A percentile compares a stretch with the other conserved stretches of the same genome.
These are phyloP conservation scores for Brassica juncea DNA, from an alignment of 345 rosid species.

Conservation along the genomic window DNA sequence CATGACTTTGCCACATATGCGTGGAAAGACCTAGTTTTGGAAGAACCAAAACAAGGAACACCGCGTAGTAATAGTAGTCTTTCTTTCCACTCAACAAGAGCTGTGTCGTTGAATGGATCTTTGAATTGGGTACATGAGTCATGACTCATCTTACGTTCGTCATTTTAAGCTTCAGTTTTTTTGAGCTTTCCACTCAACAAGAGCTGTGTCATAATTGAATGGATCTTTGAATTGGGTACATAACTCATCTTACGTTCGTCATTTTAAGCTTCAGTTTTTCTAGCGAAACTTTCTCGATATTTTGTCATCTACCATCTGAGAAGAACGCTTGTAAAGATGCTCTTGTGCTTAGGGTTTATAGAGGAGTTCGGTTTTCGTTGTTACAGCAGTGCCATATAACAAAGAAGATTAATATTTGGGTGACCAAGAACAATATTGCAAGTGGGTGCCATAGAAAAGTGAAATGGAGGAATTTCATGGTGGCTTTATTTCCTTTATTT, in stretches of 20 bases:
- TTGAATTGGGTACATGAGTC: background rate
- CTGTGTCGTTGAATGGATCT: conserved; percentile 10
- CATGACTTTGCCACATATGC: background rate
- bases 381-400: background rate
- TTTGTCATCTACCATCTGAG: conserved; percentile 2
- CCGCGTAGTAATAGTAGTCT: background rate
- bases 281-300: background rate
- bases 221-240: conserved; percentile 2
- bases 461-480: conserved; percentile 8
- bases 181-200: background rate
- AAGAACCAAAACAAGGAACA: background rate
- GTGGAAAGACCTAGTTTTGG: background rate
- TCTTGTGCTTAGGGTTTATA: background rate
- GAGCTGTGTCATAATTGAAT: background rate
- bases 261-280: background rate
- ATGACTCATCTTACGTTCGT: background rate
- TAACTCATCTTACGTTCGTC: background rate
- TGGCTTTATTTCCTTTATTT: background rate
- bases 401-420: conserved; percentile 5
- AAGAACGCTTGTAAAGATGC: background rate
- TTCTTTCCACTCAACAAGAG: background rate
- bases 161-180: background rate
- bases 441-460: background rate
- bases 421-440: conserved; percentile 1
- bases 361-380: background rate